Conservation (phyloP, 2,329 filamentous ascomycete species). For the Microcyclosporella mali region DNA sequence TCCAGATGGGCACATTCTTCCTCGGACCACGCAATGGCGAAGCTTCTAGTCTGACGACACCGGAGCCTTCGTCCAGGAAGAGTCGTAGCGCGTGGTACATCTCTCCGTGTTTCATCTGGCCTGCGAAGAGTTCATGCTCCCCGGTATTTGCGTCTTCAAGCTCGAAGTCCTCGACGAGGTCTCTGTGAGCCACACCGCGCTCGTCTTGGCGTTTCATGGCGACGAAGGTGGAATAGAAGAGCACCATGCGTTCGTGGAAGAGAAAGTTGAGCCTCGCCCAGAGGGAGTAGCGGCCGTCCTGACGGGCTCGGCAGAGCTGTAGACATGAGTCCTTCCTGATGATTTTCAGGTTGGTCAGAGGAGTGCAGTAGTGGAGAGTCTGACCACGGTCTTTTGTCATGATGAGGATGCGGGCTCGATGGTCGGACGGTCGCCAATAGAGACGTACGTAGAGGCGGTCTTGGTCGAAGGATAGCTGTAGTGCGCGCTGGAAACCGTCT, state of each 20-base stretch:
- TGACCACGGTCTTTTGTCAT: slow-evolving; percentile 36
- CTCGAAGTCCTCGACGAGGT: slow-evolving; percentile 43
- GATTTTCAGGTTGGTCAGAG: slow-evolving; percentile 44
- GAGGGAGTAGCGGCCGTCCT: slow-evolving; percentile 38
- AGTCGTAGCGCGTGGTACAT: slow-evolving; percentile 52
- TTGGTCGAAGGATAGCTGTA: slow-evolving; percentile 43
- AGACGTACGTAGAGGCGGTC: slow-evolving; percentile 32
- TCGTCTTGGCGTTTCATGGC: slow-evolving; percentile 54
- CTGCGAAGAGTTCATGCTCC: slow-evolving; percentile 46
- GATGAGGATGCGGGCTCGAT: slow-evolving; percentile 49
- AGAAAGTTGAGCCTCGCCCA: slow-evolving; percentile 53
- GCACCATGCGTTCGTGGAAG: slow-evolving; percentile 51
- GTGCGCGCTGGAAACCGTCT: slow-evolving; percentile 39
- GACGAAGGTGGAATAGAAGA: slow-evolving; percentile 52
- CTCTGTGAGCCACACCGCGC: slow-evolving; percentile 31
- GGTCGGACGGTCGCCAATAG: slow-evolving; percentile 47
- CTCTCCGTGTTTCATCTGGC: slow-evolving; percentile 47
- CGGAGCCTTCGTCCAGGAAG: slow-evolving; percentile 46
- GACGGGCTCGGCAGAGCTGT: slow-evolving; percentile 27
- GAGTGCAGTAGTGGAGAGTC: slow-evolving; percentile 44
- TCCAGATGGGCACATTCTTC: slow-evolving; percentile 55
- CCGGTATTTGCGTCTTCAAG: slow-evolving; percentile 30
- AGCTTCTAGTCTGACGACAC: slow-evolving; percentile 52
- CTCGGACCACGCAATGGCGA: slow-evolving; percentile 48
- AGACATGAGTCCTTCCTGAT: slow-evolving; percentile 38